Conservation (phyloP, 805 yeast genomes). For the Ogataea thermomethanolica region DNA sequence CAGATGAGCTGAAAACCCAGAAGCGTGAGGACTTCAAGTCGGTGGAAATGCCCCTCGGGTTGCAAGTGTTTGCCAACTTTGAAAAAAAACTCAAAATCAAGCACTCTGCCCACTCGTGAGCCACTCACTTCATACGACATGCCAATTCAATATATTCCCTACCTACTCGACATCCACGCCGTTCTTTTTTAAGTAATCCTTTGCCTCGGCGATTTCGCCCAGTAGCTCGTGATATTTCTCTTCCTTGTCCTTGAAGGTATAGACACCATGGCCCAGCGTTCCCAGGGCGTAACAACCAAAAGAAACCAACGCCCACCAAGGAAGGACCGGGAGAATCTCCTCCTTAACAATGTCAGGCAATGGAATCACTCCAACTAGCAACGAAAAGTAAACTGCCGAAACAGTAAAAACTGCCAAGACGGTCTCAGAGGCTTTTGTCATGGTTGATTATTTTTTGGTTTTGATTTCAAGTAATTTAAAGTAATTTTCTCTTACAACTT, state of each 20-base stretch:
- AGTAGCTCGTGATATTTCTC: conserved; percentile 62
- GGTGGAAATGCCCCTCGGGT: conserved; percentile 64
- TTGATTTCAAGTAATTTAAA: not conserved
- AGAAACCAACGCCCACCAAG: conserved; percentile 66
- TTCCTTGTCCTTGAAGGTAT: conserved; percentile 67
- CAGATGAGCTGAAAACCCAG: conserved; percentile 41
- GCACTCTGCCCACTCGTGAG: not conserved
- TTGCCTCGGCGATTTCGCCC: conserved; percentile 59
- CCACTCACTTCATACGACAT: too few species aligned
- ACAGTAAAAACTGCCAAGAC: conserved; percentile 42
- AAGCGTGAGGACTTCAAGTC: not conserved
- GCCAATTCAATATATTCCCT: not conserved
- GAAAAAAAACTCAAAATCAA: conserved; percentile 60
- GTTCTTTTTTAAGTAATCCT: conserved; percentile 49
- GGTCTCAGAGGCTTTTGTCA: conserved; percentile 71
- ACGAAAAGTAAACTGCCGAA: conserved; percentile 52
- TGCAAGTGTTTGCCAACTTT: conserved; percentile 78
- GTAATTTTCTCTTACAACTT: too few species aligned
- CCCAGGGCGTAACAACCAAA: conserved; percentile 69
- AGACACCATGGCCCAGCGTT: conserved; percentile 65
- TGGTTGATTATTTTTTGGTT: conserved; percentile 21
- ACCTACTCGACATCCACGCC: conserved; percentile 46
- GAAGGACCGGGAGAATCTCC: conserved; percentile 61
- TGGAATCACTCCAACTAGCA: conserved; percentile 53
- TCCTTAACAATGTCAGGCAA: conserved; percentile 42